These are phyloP conservation scores for Evansstolkia leycettana DNA, from an alignment of 495 filamentous ascomycete species.

Conservation along the genomic window DNA sequence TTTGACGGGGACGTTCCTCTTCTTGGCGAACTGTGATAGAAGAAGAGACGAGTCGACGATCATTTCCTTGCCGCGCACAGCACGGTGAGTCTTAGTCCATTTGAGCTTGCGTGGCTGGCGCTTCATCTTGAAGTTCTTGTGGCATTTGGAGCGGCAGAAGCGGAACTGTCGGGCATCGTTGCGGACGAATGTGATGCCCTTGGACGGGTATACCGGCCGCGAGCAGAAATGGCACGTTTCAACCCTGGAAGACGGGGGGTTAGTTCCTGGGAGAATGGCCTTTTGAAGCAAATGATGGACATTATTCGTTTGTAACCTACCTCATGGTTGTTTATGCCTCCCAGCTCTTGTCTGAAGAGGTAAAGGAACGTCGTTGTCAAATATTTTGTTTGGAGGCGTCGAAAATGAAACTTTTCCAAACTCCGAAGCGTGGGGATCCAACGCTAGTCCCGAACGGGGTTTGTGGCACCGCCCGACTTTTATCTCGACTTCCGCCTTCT, in stretches of 20 bases:
- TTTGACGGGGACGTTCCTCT: slow-evolving; percentile 86
- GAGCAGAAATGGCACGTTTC: slow-evolving; percentile 92
- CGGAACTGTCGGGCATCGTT: slow-evolving; percentile 66
- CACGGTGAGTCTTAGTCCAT: slow-evolving; percentile 71
- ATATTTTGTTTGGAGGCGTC: not conserved
- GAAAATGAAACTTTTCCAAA: not conserved
- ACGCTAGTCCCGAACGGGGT: not conserved
- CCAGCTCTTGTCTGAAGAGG: not conserved
- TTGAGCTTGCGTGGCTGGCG: slow-evolving; percentile 71
- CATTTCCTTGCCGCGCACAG: slow-evolving; percentile 78
- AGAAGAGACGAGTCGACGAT: slow-evolving; percentile 86
- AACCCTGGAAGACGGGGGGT: slow-evolving; percentile 39
- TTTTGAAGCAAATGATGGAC: no score
- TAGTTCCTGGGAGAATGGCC: no score
- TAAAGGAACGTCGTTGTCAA: no score
- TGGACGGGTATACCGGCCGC: slow-evolving; percentile 68
- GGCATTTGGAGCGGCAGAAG: slow-evolving; percentile 68
- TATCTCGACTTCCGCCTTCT: not conserved
- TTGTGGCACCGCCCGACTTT: not conserved
- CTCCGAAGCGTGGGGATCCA: not conserved
- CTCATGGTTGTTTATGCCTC: not conserved
- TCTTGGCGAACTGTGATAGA: slow-evolving; percentile 80
- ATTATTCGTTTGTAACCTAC: not conserved
- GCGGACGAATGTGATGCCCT: slow-evolving; percentile 78
- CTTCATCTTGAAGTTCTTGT: slow-evolving; percentile 99